These are phyloP conservation scores for Carex littledalei DNA, from an alignment of 176 grass and related monocot genomes.

Conservation along the genomic window DNA sequence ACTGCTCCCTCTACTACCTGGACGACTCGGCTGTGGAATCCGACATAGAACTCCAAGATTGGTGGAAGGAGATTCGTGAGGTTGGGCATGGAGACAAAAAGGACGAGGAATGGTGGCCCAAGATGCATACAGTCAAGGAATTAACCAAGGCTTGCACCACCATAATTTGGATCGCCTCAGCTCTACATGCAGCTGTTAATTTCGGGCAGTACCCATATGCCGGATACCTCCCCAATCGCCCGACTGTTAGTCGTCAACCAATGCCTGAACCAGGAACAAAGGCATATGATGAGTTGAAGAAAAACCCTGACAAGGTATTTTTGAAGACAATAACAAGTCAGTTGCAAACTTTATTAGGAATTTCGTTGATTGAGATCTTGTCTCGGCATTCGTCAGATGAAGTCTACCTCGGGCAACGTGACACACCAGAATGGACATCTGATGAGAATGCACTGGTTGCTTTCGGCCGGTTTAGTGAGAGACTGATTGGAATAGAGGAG, in stretches of 20 bases:
- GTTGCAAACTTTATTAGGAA: constrained; percentile 47
- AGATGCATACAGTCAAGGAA: constrained; percentile 49
- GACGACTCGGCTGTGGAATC: constrained; percentile 24
- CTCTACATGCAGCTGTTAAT: constrained; percentile 73
- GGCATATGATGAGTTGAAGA: constrained; percentile 29
- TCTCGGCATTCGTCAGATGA: constrained; percentile 73
- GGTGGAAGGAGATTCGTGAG: constrained; percentile 87
- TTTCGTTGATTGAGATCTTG: constrained; percentile 68
- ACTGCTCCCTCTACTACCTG: constrained; percentile 55
- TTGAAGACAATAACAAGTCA: constrained; percentile 73
- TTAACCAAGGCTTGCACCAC: constrained; percentile 56
- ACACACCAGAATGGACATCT: constrained; percentile 62
- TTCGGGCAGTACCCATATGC: constrained; percentile 78
- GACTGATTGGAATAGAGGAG: constrained; percentile 43
- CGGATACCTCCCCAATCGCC: constrained; percentile 65
- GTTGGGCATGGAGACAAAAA: constrained; percentile 67
- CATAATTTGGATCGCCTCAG: constrained; percentile 73
- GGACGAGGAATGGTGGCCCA: constrained; percentile 61
- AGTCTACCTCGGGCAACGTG: constrained; percentile 69
- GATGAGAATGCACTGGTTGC: constrained; percentile 44
- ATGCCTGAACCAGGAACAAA: constrained; percentile 44
- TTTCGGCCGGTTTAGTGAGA: constrained; percentile 37
- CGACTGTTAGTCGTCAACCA: constrained; percentile 44
- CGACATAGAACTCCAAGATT: constrained; percentile 59
- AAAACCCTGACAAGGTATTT: constrained; percentile 41